Conservation (phyloP, 352 stramenopile species). For the Phytophthora uliginosa region DNA sequence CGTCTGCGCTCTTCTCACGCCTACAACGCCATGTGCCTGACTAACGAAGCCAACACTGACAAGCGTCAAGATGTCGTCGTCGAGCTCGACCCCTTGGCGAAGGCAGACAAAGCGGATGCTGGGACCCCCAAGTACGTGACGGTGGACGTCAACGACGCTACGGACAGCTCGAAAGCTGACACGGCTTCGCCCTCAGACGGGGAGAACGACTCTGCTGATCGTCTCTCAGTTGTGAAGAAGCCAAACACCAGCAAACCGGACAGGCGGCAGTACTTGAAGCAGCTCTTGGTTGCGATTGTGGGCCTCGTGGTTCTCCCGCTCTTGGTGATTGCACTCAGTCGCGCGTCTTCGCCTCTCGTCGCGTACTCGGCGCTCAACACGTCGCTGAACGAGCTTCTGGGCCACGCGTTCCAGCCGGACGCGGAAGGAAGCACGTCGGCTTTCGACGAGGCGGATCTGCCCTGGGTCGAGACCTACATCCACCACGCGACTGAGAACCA, state of each 20-base stretch:
- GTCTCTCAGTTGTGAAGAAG: neutral
- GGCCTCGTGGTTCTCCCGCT: slow-evolving; percentile 14
- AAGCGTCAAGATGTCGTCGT: neutral
- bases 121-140: slow-evolving; percentile 5
- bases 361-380: slow-evolving; percentile 23
- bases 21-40: neutral
- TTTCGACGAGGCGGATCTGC: neutral
- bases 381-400: slow-evolving; percentile 24
- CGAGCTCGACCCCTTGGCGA: neutral
- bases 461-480: slow-evolving; percentile 15
- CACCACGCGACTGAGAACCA: slow-evolving; percentile 20
- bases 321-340: slow-evolving; percentile 12
- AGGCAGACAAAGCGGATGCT: neutral
- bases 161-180: neutral
- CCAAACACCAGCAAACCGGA: neutral
- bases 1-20: neutral
- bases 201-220: neutral
- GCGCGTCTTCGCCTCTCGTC: slow-evolving; percentile 3
- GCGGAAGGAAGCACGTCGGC: neutral
- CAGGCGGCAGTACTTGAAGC: neutral
- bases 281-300: neutral
- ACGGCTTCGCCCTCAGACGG: neutral
- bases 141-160: neutral
- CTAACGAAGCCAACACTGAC: neutral
- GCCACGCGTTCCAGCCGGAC: neutral